Evolutionary conservation across 371 early-diverging fungal genomes (phyloP).

Genomic region (Mortierella polycephala): DNA sequence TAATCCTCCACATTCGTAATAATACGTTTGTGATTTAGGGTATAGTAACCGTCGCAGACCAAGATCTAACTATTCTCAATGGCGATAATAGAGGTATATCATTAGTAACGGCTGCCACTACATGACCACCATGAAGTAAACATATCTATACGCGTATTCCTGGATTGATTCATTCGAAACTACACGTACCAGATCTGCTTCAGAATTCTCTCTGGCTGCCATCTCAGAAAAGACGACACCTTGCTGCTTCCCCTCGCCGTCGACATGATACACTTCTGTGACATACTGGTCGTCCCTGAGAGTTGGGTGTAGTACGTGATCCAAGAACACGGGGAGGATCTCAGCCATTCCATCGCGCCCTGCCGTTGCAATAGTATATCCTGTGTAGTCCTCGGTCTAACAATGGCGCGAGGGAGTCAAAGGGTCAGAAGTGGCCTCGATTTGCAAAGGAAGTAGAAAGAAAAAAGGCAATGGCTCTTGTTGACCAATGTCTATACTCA

Average conservation of each 20-base stretch:
- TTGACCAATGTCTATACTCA: not conserved
- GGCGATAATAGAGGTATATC: too few species aligned
- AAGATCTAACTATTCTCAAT: slow-evolving; percentile 40
- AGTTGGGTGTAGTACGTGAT: slow-evolving; percentile 80
- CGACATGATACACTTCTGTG: slow-evolving; percentile 78
- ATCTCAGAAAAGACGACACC: slow-evolving; percentile 90
- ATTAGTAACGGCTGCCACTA: too few species aligned
- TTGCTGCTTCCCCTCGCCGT: slow-evolving; percentile 69
- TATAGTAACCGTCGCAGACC: slow-evolving; percentile 62
- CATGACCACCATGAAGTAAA: too few species aligned
- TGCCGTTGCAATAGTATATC: slow-evolving; percentile 76
- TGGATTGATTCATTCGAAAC: too few species aligned
- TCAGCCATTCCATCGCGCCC: slow-evolving; percentile 66
- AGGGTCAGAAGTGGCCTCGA: not conserved
- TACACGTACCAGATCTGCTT: slow-evolving; percentile 61
- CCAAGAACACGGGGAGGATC: slow-evolving; percentile 74
- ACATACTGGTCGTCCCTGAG: slow-evolving; percentile 72
- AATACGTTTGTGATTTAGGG: slow-evolving; percentile 62
- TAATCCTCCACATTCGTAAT: slow-evolving; percentile 79
- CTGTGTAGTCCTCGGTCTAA: slow-evolving; percentile 70
- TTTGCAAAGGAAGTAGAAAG: not conserved
- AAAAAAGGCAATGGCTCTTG: not conserved
- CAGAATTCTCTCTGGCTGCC: slow-evolving; percentile 75
- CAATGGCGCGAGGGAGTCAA: too few species aligned
- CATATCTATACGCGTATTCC: too few species aligned